Evolutionary conservation across 2,329 filamentous ascomycete genomes (phyloP), one percentile per base, ranked within the genome.

Genomic region (Botryotinia narcissicola): DNA sequence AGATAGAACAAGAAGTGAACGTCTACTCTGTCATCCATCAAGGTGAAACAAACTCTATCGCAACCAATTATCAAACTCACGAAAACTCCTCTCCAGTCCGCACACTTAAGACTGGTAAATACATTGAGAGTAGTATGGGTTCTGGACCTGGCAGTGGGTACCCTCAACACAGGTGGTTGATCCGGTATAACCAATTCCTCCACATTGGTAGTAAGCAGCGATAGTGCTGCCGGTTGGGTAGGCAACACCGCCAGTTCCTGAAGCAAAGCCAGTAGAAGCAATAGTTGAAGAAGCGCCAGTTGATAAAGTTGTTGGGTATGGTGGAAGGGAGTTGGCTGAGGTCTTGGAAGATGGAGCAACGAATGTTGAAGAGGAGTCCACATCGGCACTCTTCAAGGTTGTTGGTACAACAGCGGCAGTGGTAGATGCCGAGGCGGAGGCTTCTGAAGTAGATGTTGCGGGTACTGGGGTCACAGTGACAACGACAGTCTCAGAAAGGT

Each of bases 131-230:
- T 73, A 73, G 54, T 63, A 77, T 32, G 70, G 57, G 66, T 79
- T 78, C 51, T 74, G 75, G 29, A 67, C 54, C n/a, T 73, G 73
- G 73, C 78, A 78, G 37, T 57, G 61, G 22, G 44, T 75, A 29
- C 68, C 68, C n/a, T 59, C 72, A 32, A 62, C 75, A 61, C 77
- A 79, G 22, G 25, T 57, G 14, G 75, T 78, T 14, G 67, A 32
- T 16, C 78, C 78, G 16, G 73, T 71, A 44, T 73, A 78, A 1
- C 54, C 46, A 62, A 75, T 70, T 72, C 78, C 78, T 63, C 78
- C 78, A 67, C 78, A 79, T 70, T 78, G 76, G 37, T 69, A 60
- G 54, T 75, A 79, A 25, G 46, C 37, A 29, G 63, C 29, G n/a
- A 59, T 14, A 12, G 20, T 16, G 29, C 63, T 42, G n/a, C 60